Percentiles rank a stretch among this genome's conserved stretches.
phyloP scores from a whole-genome alignment of 2,329 filamentous ascomycete species.

The Diplodia sapinea region DNA sequence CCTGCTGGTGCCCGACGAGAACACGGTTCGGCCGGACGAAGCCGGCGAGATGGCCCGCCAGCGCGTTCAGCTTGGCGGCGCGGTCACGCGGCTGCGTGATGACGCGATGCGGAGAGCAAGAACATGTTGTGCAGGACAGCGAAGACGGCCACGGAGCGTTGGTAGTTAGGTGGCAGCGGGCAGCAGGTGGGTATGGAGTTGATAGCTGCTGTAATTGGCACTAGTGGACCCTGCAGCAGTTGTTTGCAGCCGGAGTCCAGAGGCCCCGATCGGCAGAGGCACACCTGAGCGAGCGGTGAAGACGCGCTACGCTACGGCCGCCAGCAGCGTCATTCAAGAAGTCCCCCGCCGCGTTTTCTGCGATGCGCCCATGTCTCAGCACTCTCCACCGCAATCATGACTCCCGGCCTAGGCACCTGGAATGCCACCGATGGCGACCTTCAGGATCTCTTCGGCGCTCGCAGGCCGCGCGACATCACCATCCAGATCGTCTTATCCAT shows the following conservation, averaged over 20 bases:
- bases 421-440: conserved; percentile 34
- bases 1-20: background rate
- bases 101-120: background rate
- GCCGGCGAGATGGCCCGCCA: background rate
- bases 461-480: conserved; percentile 53
- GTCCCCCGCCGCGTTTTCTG: conserved; percentile 6
- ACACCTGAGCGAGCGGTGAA: conserved; percentile 26
- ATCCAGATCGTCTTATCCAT: conserved; percentile 76
- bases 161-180: background rate
- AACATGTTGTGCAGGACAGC: background rate
- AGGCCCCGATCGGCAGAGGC: conserved; percentile 4
- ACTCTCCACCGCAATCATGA: conserved; percentile 32
- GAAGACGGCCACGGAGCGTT: background rate
- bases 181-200: background rate
- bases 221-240: background rate
- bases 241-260: background rate
- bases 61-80: background rate
- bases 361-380: conserved; percentile 17
- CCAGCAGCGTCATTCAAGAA: conserved; percentile 11
- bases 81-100: background rate
- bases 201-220: background rate
- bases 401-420: conserved; percentile 33
- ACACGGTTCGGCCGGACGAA: background rate
- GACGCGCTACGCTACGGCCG: conserved; percentile 3
- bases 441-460: conserved; percentile 42